Percentiles rank a stretch among this genome's conserved stretches.
Evolutionary conservation across 192 early-diverging fungal species (phyloP).

Genomic region (Coemansia sp.): DNA sequence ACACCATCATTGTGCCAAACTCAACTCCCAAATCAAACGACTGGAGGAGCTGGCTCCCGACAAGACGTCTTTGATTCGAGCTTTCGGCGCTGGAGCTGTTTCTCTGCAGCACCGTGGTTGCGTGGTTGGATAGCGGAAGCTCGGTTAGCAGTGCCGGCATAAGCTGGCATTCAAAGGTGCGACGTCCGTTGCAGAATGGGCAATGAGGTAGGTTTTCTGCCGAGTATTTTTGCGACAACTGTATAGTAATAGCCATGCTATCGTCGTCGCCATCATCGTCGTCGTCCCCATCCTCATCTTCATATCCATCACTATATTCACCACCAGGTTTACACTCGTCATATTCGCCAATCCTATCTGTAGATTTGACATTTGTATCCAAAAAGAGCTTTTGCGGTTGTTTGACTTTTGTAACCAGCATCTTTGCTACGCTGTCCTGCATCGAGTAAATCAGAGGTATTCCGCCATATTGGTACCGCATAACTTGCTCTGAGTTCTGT

Average conservation of each 20-base stretch:
- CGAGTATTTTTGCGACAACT: slow-evolving; percentile 15
- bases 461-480: slow-evolving; percentile 76
- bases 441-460: slow-evolving; percentile 67
- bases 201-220: slow-evolving; percentile 61
- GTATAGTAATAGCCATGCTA: background rate
- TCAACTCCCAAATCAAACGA: slow-evolving; percentile 77
- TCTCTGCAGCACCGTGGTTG: background rate
- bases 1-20: slow-evolving; percentile 85
- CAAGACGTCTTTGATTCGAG: slow-evolving; percentile 7
- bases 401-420: slow-evolving; percentile 19
- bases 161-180: slow-evolving; percentile 89
- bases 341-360: background rate
- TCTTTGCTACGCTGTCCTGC: slow-evolving; percentile 54
- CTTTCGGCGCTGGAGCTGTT: background rate
- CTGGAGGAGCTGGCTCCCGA: slow-evolving; percentile 34
- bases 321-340: background rate
- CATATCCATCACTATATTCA: slow-evolving; percentile 4
- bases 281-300: slow-evolving; percentile 22
- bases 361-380: background rate
- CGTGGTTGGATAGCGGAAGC: slow-evolving; percentile 64
- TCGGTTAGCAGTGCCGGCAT: slow-evolving; percentile 84
- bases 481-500: slow-evolving; percentile 78
- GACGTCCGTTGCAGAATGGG: slow-evolving; percentile 60
- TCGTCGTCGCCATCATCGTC: slow-evolving; percentile 15
- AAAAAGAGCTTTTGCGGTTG: background rate